These are phyloP conservation scores for Aspergillus avenaceus DNA, from an alignment of 495 filamentous ascomycete species.

Conservation along the genomic window DNA sequence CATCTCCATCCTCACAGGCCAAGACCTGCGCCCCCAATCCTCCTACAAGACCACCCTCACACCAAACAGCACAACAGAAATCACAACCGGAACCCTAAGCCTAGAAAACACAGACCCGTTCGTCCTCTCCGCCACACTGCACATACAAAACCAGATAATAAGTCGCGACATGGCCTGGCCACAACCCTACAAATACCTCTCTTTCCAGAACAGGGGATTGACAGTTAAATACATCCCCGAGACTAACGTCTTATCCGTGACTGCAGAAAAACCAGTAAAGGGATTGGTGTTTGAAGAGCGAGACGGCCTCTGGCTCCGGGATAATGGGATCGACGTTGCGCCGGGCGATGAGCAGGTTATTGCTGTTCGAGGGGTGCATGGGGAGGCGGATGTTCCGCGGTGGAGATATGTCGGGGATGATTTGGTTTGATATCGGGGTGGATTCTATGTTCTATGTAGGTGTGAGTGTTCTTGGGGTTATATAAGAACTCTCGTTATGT, in stretches of 20 bases:
- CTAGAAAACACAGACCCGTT: background rate
- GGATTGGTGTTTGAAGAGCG: slow-evolving; percentile 10
- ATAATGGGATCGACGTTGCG: slow-evolving; percentile 10
- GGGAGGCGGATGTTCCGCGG: background rate
- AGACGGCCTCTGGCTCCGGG: slow-evolving; percentile 1
- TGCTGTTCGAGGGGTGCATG: background rate
- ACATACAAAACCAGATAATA: background rate
- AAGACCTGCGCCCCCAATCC: background rate
- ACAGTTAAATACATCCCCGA: background rate
- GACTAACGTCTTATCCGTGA: background rate
- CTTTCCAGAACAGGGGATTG: slow-evolving; percentile 1
- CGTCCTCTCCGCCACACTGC: slow-evolving; percentile 3
- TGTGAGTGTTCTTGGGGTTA: too few species aligned
- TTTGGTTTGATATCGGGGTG: too few species aligned
- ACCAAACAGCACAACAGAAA: slow-evolving; percentile 3
- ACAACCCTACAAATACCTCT: slow-evolving; percentile 9
- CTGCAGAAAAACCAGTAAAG: slow-evolving; percentile 1
- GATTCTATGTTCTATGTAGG: too few species aligned
- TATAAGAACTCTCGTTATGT: too few species aligned
- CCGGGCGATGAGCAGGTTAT: slow-evolving; percentile 4
- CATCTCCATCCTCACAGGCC: slow-evolving; percentile 4
- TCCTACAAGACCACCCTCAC: background rate
- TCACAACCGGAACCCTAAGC: background rate
- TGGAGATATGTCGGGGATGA: slow-evolving; percentile 3
- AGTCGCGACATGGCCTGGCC: slow-evolving; percentile 8